Base-by-base conservation (phyloP, 176 grass and related monocot species). In the Cenchrus purpureus region DNA sequence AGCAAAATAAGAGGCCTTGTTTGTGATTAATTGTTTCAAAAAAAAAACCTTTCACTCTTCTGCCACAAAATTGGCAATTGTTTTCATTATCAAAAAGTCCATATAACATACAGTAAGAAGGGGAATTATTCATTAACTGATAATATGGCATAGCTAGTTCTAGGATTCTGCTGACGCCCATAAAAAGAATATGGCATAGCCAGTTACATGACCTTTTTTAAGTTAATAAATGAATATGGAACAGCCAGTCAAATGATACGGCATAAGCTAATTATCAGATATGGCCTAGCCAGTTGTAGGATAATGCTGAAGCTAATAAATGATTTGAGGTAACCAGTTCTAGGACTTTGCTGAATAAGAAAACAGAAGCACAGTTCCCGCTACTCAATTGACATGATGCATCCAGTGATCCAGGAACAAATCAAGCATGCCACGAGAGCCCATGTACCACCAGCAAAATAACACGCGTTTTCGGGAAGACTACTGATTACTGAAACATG, bases 321-420 rank as follows among this genome's bases (percentile, higher is more conserved):
- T 13, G 50, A 68, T 25, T 25, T 29, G 6, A 46, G 7, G 51
- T 17, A 80, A 17, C 62, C n/a, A 50, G 37, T 65, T 78, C 45
- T 70, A 82, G 12, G 75, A 53, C 32, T 16, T 66, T 46, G 62
- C 12, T 70, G 55, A 77, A 55, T 3, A 40, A 65, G 44, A 49
- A 9, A 57, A 81, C 25, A 8, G 54, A 25, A 31, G 37, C 25
- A 53, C 46, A 44, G 9, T 71, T 68, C 69, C n/a, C 3, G 51
- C 52, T 73, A 61, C 75, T 79, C 67, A 79, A 66, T 82, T 56
- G 19, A 37, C 15, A 32, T 32, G 31, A 32, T 40, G 37, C 83
- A 77, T 31, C 45, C 77, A 40, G 37, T 40, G 37, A 34, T 63
- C 12, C 25, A 74, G n/a, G 61, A 74, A 58, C 0, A 32, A 68